Evolutionary conservation across 441 rosid genomes (phyloP).

Genomic region (Raphanus hybrid): DNA sequence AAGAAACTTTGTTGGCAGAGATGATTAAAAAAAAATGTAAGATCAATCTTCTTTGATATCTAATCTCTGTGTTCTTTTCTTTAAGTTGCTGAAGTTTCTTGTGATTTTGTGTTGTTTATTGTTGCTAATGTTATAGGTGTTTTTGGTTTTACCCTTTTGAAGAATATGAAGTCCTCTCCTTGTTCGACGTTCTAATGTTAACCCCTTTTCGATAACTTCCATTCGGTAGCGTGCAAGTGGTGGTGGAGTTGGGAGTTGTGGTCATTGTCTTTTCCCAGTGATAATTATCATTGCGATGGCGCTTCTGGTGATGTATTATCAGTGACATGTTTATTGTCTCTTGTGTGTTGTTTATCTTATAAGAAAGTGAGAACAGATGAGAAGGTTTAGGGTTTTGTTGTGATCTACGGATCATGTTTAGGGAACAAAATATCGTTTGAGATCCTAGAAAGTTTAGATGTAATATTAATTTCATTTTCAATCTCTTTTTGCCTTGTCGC

Average conservation of each 20-base stretch:
- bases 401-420: neutral
- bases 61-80: neutral
- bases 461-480: neutral
- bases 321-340: conserved; percentile 23
- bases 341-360: neutral
- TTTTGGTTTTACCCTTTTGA: neutral
- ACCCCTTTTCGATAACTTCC: conserved; percentile 29
- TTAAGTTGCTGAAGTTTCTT: neutral
- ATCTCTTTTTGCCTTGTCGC: neutral
- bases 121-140: conserved; percentile 16
- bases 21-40: conserved; percentile 38
- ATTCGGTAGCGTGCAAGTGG: conserved; percentile 14
- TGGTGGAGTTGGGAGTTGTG: conserved; percentile 18
- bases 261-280: conserved; percentile 8
- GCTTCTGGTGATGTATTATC: conserved; percentile 18
- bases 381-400: neutral
- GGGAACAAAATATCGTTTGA: neutral
- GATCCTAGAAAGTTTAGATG: neutral
- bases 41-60: conserved; percentile 12
- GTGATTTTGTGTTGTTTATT: neutral
- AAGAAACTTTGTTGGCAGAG: conserved; percentile 67
- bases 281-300: conserved; percentile 17
- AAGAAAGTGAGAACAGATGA: neutral
- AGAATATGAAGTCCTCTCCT: conserved; percentile 22
- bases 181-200: conserved; percentile 3